Conservation (phyloP, 2,329 filamentous ascomycete genomes). For the Trichophyton benhamiae region DNA sequence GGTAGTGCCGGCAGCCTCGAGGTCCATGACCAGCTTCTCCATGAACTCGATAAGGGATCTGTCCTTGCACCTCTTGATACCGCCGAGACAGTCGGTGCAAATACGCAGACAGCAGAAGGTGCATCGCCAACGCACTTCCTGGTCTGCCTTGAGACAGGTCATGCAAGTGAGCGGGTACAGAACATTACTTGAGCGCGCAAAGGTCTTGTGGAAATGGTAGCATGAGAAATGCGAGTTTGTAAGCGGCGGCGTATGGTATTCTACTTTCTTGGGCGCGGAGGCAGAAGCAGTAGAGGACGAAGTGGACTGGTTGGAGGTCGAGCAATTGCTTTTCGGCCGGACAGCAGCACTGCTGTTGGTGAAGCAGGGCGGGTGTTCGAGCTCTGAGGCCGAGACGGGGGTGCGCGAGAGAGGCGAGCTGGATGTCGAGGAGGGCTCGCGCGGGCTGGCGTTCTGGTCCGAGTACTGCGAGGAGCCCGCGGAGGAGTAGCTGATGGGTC, state of each 20-base stretch:
- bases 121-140: slow-evolving; percentile 28
- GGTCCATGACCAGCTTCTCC: slow-evolving; percentile 11
- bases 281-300: background rate
- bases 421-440: background rate
- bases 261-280: slow-evolving; percentile 1
- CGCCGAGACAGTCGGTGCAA: slow-evolving; percentile 26
- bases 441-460: background rate
- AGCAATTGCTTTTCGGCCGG: background rate
- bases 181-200: slow-evolving; percentile 25
- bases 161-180: slow-evolving; percentile 33
- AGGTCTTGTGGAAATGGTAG: slow-evolving; percentile 29
- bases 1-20: slow-evolving; percentile 2
- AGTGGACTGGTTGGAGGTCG: background rate
- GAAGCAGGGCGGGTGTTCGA: background rate
- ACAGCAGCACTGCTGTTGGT: background rate
- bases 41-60: slow-evolving; percentile 26
- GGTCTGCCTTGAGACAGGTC: slow-evolving; percentile 31
- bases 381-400: background rate
- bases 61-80: slow-evolving; percentile 23
- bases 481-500: background rate
- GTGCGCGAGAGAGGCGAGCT: slow-evolving; percentile 1
- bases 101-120: slow-evolving; percentile 33
- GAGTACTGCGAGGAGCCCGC: background rate
- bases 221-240: slow-evolving; percentile 28
- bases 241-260: slow-evolving; percentile 23